A percentile compares a stretch with the other conserved stretches of the same genome.
Evolutionary conservation across 2,329 filamentous ascomycete species (phyloP).

Genomic region (Aspergillus calidoustus): DNA sequence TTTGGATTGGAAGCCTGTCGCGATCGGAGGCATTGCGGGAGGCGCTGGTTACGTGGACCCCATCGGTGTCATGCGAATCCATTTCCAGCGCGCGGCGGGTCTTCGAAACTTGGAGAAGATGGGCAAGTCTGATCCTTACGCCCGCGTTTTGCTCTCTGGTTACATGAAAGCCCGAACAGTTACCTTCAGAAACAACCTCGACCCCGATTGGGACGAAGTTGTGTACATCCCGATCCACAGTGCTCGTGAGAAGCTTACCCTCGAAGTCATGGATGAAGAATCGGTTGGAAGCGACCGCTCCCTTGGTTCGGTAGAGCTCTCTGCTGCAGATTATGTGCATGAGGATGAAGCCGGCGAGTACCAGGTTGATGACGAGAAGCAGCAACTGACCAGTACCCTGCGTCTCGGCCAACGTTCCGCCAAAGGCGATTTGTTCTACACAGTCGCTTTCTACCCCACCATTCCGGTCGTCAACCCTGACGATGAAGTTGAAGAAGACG

Average conservation of each 20-base stretch:
- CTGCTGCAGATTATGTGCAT: slow-evolving; percentile 75
- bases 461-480: slow-evolving; percentile 88
- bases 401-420: slow-evolving; percentile 71
- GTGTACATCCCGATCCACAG: slow-evolving; percentile 92
- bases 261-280: slow-evolving; percentile 98
- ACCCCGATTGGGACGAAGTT: slow-evolving; percentile 94
- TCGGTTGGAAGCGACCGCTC: slow-evolving; percentile 88
- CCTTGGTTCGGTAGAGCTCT: slow-evolving; percentile 78
- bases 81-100: slow-evolving; percentile 81
- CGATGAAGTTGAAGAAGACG: slow-evolving; percentile 58
- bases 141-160: slow-evolving; percentile 83
- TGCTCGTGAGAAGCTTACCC: slow-evolving; percentile 75
- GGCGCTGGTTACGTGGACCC: slow-evolving; percentile 90
- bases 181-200: slow-evolving; percentile 93
- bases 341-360: slow-evolving; percentile 83
- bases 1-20: slow-evolving; percentile 94
- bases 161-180: slow-evolving; percentile 91
- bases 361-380: slow-evolving; percentile 76
- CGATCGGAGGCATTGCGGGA: slow-evolving; percentile 74
- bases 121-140: slow-evolving; percentile 96
- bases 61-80: slow-evolving; percentile 91
- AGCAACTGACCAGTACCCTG: slow-evolving; percentile 68
- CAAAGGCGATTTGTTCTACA: slow-evolving; percentile 84
- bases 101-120: slow-evolving; percentile 92
- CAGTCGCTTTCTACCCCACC: slow-evolving; percentile 86